phyloP scores from a whole-genome alignment of 202 grass and related monocot genomes.

The Carex sylvatica region DNA sequence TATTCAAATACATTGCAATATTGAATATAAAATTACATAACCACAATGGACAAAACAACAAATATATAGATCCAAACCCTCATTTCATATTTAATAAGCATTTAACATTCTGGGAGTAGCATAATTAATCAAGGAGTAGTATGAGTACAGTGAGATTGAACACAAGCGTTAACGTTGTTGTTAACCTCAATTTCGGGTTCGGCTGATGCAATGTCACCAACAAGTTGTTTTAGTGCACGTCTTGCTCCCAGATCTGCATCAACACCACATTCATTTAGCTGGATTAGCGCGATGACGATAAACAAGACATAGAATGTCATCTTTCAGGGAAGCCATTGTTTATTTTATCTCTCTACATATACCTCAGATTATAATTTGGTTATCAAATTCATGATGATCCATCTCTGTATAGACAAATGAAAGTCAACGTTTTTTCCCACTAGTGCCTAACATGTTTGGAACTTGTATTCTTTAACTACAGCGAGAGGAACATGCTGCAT shows the following conservation, averaged over 20 bases:
- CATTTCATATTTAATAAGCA: no score
- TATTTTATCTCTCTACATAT: not conserved
- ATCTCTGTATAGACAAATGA: not conserved
- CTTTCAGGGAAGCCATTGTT: not conserved
- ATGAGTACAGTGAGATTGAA: no score
- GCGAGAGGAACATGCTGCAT: not conserved
- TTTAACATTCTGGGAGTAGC: no score
- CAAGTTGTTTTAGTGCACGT: not conserved
- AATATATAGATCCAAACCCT: not conserved
- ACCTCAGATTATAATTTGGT: not conserved
- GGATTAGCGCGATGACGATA: not conserved
- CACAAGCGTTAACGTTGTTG: no score
- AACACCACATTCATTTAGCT: not conserved
- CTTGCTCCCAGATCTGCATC: not conserved
- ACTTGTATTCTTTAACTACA: not conserved
- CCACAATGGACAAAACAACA: not conserved
- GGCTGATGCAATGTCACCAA: no score
- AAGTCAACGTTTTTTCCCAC: not conserved
- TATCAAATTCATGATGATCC: not conserved
- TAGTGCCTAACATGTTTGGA: not conserved
- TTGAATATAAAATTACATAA: not conserved
- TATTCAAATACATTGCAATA: not conserved
- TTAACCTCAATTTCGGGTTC: no score
- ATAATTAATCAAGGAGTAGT: no score
- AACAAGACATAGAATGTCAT: not conserved